Conservation (phyloP, 352 stramenopile genomes). For the Blastocystis sp. region DNA sequence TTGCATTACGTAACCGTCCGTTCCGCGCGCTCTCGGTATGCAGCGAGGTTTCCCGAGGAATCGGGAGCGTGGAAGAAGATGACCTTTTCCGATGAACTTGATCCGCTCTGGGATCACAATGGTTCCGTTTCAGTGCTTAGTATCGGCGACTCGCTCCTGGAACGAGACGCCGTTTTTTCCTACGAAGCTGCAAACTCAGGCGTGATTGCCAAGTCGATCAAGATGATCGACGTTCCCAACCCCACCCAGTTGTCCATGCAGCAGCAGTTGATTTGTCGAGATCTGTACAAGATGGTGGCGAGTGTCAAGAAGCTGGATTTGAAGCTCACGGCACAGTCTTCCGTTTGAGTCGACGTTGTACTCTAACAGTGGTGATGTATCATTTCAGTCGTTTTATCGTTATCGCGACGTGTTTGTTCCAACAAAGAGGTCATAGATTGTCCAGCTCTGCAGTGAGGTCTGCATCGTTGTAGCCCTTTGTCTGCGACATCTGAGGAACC, state of each 20-base stretch:
- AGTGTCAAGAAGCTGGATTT: constrained; percentile 20
- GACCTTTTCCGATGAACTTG: constrained; percentile 72
- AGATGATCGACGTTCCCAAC: constrained; percentile 60
- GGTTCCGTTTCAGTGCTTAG: constrained; percentile 58
- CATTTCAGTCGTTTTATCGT: neutral
- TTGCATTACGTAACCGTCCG: constrained; percentile 74
- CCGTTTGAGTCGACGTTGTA: neutral
- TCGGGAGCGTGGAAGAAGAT: constrained; percentile 75
- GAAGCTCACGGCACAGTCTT: constrained; percentile 16
- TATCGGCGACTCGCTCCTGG: constrained; percentile 60
- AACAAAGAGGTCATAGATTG: constrained; percentile 38
- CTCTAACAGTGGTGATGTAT: neutral
- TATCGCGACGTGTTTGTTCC: neutral
- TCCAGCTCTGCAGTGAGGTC: neutral
- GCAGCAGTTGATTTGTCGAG: neutral
- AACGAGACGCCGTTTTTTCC: constrained; percentile 57
- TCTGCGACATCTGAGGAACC: neutral
- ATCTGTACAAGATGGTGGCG: neutral
- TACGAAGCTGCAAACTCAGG: constrained; percentile 14
- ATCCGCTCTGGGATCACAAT: neutral
- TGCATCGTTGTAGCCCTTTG: neutral
- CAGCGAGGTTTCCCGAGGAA: constrained; percentile 73
- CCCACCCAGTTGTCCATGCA: constrained; percentile 12
- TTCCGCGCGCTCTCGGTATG: constrained; percentile 76
- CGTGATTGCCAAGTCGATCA: constrained; percentile 60